These are phyloP conservation scores for Phytophthora lateralis DNA, from an alignment of 352 stramenopile genomes.

Conservation along the genomic window DNA sequence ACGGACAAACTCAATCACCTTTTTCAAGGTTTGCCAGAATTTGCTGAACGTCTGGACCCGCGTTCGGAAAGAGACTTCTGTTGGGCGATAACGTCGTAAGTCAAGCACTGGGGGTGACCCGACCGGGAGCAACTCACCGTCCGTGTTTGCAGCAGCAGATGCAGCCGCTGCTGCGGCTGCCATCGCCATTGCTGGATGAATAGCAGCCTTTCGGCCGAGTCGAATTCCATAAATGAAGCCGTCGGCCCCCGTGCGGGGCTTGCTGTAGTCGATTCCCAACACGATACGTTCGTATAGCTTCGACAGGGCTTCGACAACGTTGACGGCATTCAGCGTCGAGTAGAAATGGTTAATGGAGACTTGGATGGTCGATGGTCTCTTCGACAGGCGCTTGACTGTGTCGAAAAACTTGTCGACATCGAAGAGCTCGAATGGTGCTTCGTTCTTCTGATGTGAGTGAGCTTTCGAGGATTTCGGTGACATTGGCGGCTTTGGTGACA, in stretches of 20 bases:
- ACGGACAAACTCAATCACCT: conserved; percentile 58
- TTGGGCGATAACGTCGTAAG: conserved; percentile 46
- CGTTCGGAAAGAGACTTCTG: conserved; percentile 51
- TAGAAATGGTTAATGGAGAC: conserved; percentile 62
- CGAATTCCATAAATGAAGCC: conserved; percentile 74
- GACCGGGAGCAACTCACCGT: conserved; percentile 18
- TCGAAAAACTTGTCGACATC: conserved; percentile 64
- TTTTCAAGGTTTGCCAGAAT: conserved; percentile 58
- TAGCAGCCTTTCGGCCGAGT: conserved; percentile 61
- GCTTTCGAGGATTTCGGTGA: conserved; percentile 8
- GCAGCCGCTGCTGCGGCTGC: conserved; percentile 29
- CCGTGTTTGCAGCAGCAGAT: conserved; percentile 25
- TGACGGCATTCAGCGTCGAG: conserved; percentile 57
- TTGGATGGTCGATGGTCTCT: conserved; percentile 55
- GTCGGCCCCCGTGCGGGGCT: conserved; percentile 51
- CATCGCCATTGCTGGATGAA: conserved; percentile 41
- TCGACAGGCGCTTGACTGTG: conserved; percentile 47
- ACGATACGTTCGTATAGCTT: conserved; percentile 71
- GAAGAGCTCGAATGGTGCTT: conserved; percentile 59
- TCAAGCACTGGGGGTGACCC: conserved; percentile 42
- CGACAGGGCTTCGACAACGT: conserved; percentile 61
- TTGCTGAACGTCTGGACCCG: conserved; percentile 64
- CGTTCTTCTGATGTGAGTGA: conserved; percentile 7
- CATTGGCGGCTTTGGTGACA: conserved; percentile 4
- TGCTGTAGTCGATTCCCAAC: conserved; percentile 66